Percentiles rank a stretch among this genome's conserved stretches.
Evolutionary conservation across 73 alveolate species (phyloP).

Genomic region (Paramecium tetraurelia): DNA sequence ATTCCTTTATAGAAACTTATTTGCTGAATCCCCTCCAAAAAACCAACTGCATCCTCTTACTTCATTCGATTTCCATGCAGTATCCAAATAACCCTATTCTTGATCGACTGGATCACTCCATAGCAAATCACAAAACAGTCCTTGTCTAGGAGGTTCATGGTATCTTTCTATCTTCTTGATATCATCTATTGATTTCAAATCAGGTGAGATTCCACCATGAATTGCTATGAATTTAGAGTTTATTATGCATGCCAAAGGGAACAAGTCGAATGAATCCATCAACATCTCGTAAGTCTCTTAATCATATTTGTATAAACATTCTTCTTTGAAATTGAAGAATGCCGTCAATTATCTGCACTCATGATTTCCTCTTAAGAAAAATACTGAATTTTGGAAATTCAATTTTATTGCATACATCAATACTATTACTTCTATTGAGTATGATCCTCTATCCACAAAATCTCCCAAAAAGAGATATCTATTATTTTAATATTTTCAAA

Average conservation of each 20-base stretch:
- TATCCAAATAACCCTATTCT: constrained; percentile 72
- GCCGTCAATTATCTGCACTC: constrained; percentile 89
- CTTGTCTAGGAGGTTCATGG: constrained; percentile 82
- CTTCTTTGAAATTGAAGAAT: constrained; percentile 87
- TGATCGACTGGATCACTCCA: constrained; percentile 90
- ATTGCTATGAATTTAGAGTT: constrained; percentile 74
- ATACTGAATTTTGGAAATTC: constrained; percentile 77
- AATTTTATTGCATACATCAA: constrained; percentile 79
- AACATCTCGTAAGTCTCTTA: constrained; percentile 71
- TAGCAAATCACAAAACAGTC: constrained; percentile 81
- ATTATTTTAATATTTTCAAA: constrained; percentile 13
- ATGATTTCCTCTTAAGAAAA: constrained; percentile 87
- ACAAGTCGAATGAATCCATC: constrained; percentile 79
- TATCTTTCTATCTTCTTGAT: constrained; percentile 72
- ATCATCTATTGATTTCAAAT: constrained; percentile 73
- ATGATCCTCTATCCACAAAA: constrained; percentile 95
- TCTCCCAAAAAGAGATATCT: constrained; percentile 91
- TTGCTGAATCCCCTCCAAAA: constrained; percentile 80
- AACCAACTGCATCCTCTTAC: constrained; percentile 80
- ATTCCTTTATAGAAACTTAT: constrained; percentile 70
- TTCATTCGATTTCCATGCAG: constrained; percentile 67
- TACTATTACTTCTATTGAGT: constrained; percentile 86
- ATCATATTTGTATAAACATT: constrained; percentile 70
- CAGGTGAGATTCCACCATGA: constrained; percentile 90
- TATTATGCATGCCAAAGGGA: constrained; percentile 80